A percentile compares a stretch with the other conserved stretches of the same genome.
Conservation (phyloP, 805 yeast species). For the Kodamaea sagamina region DNA sequence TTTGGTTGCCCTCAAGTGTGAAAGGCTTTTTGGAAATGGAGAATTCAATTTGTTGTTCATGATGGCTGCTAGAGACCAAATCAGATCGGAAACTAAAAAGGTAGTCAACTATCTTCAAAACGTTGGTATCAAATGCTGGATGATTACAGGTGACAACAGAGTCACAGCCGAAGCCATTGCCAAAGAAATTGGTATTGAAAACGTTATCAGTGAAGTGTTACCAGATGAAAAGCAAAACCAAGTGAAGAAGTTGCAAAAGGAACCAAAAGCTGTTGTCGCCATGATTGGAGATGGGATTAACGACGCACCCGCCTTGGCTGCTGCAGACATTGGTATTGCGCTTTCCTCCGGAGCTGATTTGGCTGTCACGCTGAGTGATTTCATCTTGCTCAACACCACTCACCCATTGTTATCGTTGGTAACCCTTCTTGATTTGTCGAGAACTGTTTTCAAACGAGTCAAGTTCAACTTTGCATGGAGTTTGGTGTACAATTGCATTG, state of each 20-base stretch:
- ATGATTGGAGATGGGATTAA: constrained; percentile 87
- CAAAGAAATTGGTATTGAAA: constrained; percentile 56
- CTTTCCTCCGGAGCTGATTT: constrained; percentile 75
- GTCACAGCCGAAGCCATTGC: constrained; percentile 71
- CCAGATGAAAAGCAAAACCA: constrained; percentile 72
- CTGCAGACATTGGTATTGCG: constrained; percentile 78
- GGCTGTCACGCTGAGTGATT: constrained; percentile 74
- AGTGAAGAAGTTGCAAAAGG: constrained; percentile 53
- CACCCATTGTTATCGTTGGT: constrained; percentile 54
- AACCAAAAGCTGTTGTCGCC: constrained; percentile 40
- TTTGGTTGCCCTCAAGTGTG: constrained; percentile 48
- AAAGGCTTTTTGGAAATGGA: constrained; percentile 26
- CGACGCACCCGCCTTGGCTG: constrained; percentile 77
- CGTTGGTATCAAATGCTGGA: constrained; percentile 60
- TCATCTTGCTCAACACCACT: constrained; percentile 59
- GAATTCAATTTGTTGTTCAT: constrained; percentile 45
- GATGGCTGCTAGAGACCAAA: constrained; percentile 61
- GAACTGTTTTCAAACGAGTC: constrained; percentile 52
- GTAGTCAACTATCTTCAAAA: constrained; percentile 44
- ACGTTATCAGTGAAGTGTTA: constrained; percentile 68
- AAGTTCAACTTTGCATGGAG: constrained; percentile 64
- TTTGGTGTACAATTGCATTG: constrained; percentile 55
- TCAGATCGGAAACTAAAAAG: constrained; percentile 55
- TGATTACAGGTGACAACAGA: constrained; percentile 76
- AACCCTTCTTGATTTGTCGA: constrained; percentile 54